phyloP scores from a whole-genome alignment of 352 stramenopile species.

The Phytophthora vignae region DNA sequence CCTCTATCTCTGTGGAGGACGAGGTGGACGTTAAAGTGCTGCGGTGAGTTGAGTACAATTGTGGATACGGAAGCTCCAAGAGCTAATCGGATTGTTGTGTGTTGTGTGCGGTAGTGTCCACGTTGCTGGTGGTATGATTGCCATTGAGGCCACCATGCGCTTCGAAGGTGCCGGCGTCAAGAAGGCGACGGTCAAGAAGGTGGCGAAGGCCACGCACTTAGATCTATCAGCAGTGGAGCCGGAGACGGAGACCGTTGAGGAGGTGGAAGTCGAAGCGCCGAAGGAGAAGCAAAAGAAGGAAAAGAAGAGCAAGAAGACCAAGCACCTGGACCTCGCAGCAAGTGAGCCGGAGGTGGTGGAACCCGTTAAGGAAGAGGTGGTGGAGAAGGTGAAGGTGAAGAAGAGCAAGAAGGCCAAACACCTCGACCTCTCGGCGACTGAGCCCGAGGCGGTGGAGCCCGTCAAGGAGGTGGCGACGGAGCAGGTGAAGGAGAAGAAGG shows the following conservation, averaged over 20 bases:
- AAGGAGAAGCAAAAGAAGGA: not conserved
- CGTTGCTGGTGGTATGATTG: slow-evolving; percentile 80
- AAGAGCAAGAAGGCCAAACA: slow-evolving; percentile 32
- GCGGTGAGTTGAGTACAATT: slow-evolving; percentile 35
- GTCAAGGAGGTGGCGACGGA: slow-evolving; percentile 33
- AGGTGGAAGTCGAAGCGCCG: not conserved
- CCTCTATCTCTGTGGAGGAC: slow-evolving; percentile 67
- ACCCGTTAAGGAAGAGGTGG: slow-evolving; percentile 28
- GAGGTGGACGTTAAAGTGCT: slow-evolving; percentile 76
- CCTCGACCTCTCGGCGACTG: not conserved
- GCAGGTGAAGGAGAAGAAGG: slow-evolving; percentile 36
- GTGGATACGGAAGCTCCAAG: not conserved
- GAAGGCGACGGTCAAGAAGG: slow-evolving; percentile 19
- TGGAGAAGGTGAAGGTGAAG: slow-evolving; percentile 13
- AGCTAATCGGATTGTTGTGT: slow-evolving; percentile 21
- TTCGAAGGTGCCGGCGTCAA: slow-evolving; percentile 21
- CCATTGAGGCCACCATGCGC: slow-evolving; percentile 83
- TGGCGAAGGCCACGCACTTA: not conserved
- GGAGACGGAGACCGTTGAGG: not conserved
- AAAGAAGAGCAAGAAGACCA: not conserved
- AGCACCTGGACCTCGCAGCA: slow-evolving; percentile 23
- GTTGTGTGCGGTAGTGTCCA: slow-evolving; percentile 47
- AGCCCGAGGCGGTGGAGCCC: slow-evolving; percentile 18
- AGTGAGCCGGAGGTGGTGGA: slow-evolving; percentile 24
- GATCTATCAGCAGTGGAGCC: not conserved